Evolutionary conservation across 441 rosid genomes (phyloP).

Genomic region (Kokia cookei): DNA sequence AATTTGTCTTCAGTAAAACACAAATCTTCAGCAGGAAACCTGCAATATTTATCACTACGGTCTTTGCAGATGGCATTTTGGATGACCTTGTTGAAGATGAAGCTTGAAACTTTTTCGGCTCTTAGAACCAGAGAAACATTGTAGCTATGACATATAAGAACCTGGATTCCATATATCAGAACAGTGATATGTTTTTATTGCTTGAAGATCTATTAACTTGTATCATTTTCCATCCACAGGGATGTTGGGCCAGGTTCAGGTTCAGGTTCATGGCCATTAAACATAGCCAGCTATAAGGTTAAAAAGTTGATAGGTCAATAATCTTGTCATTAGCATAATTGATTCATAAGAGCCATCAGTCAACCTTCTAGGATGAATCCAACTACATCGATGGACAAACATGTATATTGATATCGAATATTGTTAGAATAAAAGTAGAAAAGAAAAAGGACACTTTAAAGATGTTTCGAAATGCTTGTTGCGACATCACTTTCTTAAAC

Average conservation of each 20-base stretch:
- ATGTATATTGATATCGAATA: neutral
- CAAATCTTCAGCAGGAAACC: neutral
- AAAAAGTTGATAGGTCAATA: neutral
- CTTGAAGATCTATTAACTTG: neutral
- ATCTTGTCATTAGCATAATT: neutral
- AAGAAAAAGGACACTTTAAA: neutral
- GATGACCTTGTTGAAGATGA: neutral
- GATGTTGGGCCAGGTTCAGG: neutral
- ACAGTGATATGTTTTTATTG: neutral
- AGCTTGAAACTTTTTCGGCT: neutral
- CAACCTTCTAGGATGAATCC: neutral
- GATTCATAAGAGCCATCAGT: neutral
- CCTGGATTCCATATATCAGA: neutral
- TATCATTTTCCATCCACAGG: neutral
- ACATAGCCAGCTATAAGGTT: neutral
- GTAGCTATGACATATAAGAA: neutral
- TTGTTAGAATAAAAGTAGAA: neutral
- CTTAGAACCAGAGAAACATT: neutral
- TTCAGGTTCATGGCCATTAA: neutral
- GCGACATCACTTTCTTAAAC: neutral
- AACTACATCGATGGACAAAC: neutral
- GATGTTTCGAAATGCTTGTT: neutral
- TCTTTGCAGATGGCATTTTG: constrained; percentile 1
- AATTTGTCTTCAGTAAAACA: too few species aligned
- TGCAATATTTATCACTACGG: neutral